Conservation (phyloP, 768 basidiomycete genomes). For the Rhizopogon vinicolor region DNA sequence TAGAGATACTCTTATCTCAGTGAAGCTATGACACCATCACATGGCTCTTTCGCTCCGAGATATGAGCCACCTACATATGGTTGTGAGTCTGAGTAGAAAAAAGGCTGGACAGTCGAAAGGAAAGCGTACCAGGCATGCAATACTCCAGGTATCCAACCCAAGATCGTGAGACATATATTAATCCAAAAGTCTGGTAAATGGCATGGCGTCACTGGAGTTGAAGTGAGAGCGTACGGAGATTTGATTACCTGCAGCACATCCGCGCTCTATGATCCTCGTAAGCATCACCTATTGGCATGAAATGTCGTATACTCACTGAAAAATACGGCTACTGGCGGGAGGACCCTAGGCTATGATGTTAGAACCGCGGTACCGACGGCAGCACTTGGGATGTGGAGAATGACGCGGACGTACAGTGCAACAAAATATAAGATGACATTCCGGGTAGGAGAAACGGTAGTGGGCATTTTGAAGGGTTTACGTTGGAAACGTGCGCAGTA, state of each 20-base stretch:
- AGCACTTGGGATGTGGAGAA: background rate
- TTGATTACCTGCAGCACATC: slow-evolving; percentile 18
- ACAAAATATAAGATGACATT: slow-evolving; percentile 36
- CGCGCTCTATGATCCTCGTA: slow-evolving; percentile 14
- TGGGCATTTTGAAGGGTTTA: slow-evolving; percentile 12
- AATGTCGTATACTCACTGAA: slow-evolving; percentile 16
- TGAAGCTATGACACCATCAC: background rate
- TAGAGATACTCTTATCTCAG: background rate
- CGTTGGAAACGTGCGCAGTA: no score
- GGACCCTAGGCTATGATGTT: slow-evolving; percentile 8
- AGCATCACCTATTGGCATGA: background rate
- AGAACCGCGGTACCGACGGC: background rate
- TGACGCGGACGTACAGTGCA: slow-evolving; percentile 17
- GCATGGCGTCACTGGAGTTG: background rate
- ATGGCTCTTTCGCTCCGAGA: slow-evolving; percentile 17
- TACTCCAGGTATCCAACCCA: slow-evolving; percentile 51
- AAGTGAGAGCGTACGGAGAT: background rate
- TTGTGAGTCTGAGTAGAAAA: background rate
- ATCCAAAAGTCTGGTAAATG: slow-evolving; percentile 28
- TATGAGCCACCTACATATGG: slow-evolving; percentile 17
- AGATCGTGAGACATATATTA: slow-evolving; percentile 33
- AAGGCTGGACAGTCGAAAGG: background rate
- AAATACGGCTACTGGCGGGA: slow-evolving; percentile 25
- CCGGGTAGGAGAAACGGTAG: slow-evolving; percentile 20
- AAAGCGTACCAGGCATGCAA: slow-evolving; percentile 44